Percentiles rank a stretch among this genome's conserved stretches.
phyloP scores from a whole-genome alignment of 2,329 filamentous ascomycete genomes.

The Falciphora oryzae region DNA sequence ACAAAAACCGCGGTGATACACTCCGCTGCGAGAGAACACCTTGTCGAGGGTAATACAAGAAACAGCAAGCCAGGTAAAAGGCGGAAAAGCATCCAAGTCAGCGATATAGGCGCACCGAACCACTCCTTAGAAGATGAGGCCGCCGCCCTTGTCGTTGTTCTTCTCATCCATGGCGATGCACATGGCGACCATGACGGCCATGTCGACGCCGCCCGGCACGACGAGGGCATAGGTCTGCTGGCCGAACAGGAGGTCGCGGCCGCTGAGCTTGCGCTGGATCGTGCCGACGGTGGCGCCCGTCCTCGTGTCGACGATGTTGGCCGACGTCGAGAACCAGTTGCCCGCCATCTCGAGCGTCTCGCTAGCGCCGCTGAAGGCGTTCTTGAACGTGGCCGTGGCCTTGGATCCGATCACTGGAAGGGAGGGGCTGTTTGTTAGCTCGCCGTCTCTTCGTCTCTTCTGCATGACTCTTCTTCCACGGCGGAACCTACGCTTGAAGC shows the following conservation, averaged over 20 bases:
- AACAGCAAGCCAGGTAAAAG: no score
- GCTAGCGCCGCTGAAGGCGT: slow-evolving; percentile 32
- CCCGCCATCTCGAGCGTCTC: slow-evolving; percentile 53
- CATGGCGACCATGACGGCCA: slow-evolving; percentile 58
- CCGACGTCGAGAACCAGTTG: slow-evolving; percentile 51
- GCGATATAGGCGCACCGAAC: not conserved
- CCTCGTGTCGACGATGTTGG: slow-evolving; percentile 49
- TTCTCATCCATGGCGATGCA: slow-evolving; percentile 65
- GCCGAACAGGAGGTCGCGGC: slow-evolving; percentile 50
- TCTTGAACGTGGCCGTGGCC: slow-evolving; percentile 52
- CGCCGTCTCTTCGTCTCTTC: no score
- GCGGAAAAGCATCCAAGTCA: no score
- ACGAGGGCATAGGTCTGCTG: slow-evolving; percentile 61
- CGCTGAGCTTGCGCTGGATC: slow-evolving; percentile 54
- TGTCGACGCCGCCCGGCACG: slow-evolving; percentile 60
- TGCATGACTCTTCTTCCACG: not conserved
- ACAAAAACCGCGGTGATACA: no score
- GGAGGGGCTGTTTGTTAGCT: no score
- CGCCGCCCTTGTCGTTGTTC: slow-evolving; percentile 39
- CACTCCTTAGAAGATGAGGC: not conserved
- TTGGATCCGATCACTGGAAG: slow-evolving; percentile 45
- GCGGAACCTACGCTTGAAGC: slow-evolving; percentile 40
- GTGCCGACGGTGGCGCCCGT: slow-evolving; percentile 44
- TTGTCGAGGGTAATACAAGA: no score
- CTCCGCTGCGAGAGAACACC: no score